Evolutionary conservation across 108 stramenopile genomes (phyloP), one percentile per base, ranked within the genome.

Genomic region (Bacterosira constricta): DNA sequence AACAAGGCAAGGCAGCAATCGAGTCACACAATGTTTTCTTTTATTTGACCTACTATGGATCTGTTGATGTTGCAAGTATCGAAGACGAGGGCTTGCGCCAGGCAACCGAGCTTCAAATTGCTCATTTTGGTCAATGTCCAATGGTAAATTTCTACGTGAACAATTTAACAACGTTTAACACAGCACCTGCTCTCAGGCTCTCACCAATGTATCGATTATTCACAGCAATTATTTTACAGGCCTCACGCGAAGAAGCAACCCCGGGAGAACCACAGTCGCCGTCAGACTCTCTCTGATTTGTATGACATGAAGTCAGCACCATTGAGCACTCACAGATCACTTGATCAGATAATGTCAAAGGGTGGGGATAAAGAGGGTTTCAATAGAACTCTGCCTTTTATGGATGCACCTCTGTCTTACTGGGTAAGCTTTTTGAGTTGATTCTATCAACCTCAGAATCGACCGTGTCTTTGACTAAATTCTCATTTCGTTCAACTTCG

Each of bases 81-180:
- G 90, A 96, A 69, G 97, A 99, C 66, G 94, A 91, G 46, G 88
- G 73, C 17, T 71, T 96, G 27, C 87, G 94, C 29, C 79, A 88
- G 11, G 96, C 97, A 17, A 96, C 93, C 39, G 95, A 97, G 76
- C 81, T 94, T 17, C 99, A 99, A 81, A 98, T 99, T 61, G 88
- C 89, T 12, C 96, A 99, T 65, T 99, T 98, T 73, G 99, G 99
- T 37, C 98, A 99, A 68, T 97, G 97, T 17, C 99, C 99, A 0
- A 92, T 91, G 90, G 98, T 98, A 66, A 65, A 97, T 26, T 87
- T 88, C 64, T 60, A 72, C 12, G n/a, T n/a, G n/a, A n/a, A n/a
- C n/a, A n/a, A n/a, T n/a, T n/a, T n/a, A n/a, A n/a, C n/a, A n/a
- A n/a, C n/a, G n/a, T n/a, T n/a, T n/a, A n/a, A n/a, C 9, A 15